Evolutionary conservation across 78 protist species (phyloP).

Genomic region (Guillardia theta): DNA sequence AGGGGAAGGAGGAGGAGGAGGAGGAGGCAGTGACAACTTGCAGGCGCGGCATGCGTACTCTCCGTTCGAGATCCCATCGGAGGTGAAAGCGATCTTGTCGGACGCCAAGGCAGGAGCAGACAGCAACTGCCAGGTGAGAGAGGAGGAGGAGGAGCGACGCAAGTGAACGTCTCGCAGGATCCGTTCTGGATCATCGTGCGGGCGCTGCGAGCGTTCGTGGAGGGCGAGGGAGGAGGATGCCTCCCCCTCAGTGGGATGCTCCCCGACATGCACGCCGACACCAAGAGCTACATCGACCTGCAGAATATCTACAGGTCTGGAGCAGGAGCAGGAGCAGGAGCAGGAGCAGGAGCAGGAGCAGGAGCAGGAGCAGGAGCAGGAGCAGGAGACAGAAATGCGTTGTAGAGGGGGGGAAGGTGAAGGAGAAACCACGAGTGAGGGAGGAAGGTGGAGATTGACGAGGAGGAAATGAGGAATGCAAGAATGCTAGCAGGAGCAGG

Average conservation of each 20-base stretch:
- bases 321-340: neutral
- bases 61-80: neutral
- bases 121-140: neutral
- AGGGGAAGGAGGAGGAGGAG: too few relatives aligned
- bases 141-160: too few relatives aligned
- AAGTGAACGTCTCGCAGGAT: too few relatives aligned
- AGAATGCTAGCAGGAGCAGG: too few relatives aligned
- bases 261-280: conserved; percentile 83
- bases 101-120: neutral
- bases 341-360: neutral
- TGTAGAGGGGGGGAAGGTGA: too few relatives aligned
- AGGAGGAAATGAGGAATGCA: too few relatives aligned
- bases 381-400: too few relatives aligned
- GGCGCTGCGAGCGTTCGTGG: conserved; percentile 69
- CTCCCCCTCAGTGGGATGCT: conserved; percentile 76
- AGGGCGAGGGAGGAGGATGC: conserved; percentile 48
- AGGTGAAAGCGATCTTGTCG: neutral
- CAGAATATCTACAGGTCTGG: conserved; percentile 64
- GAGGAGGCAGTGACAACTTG: too few relatives aligned
- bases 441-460: too few relatives aligned
- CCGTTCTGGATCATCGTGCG: conserved; percentile 76
- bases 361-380: neutral
- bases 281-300: conserved; percentile 64
- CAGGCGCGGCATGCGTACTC: neutral
- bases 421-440: too few relatives aligned